phyloP scores from a whole-genome alignment of 495 filamentous ascomycete genomes.

The Poronia punctata region DNA sequence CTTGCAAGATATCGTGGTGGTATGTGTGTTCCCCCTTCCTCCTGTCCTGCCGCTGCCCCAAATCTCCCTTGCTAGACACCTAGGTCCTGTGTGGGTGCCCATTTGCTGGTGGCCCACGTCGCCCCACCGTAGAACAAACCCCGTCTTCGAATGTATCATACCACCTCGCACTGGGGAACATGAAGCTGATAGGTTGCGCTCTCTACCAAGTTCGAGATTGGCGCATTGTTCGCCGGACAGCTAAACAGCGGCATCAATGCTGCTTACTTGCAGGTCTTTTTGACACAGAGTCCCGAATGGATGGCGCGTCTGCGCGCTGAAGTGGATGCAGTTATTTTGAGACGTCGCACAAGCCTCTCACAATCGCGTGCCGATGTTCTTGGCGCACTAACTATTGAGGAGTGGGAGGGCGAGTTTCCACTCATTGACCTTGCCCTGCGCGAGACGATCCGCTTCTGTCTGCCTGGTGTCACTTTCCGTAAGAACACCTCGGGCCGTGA shows the following conservation, averaged over 20 bases:
- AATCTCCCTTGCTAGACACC: too few relatives aligned
- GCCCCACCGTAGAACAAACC: too few relatives aligned
- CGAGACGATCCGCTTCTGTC: slow-evolving; percentile 37
- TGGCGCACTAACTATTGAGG: slow-evolving; percentile 29
- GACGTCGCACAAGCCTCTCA: slow-evolving; percentile 23
- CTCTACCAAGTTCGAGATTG: slow-evolving; percentile 30
- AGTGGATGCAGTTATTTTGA: slow-evolving; percentile 29
- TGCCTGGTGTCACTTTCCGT: slow-evolving; percentile 24
- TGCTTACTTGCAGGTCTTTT: slow-evolving; percentile 31
- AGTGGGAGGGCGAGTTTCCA: slow-evolving; percentile 42
- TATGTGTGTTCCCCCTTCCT: slow-evolving; percentile 4
- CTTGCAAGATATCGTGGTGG: slow-evolving; percentile 25
- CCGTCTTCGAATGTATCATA: too few relatives aligned
- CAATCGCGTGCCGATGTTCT: slow-evolving; percentile 34
- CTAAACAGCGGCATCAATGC: slow-evolving; percentile 41
- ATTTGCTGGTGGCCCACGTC: too few relatives aligned
- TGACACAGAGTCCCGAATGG: slow-evolving; percentile 36
- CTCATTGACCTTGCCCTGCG: slow-evolving; percentile 35
- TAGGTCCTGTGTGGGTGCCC: too few relatives aligned
- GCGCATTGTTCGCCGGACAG: slow-evolving; percentile 28
- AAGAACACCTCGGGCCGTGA: slow-evolving; percentile 32
- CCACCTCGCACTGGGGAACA: too few relatives aligned
- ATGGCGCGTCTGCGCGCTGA: slow-evolving; percentile 30
- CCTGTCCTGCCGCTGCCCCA: too few relatives aligned
- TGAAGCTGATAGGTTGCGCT: background rate